phyloP scores from a whole-genome alignment of 2,329 filamentous ascomycete species.

The Fusarium pseudocircinatum region DNA sequence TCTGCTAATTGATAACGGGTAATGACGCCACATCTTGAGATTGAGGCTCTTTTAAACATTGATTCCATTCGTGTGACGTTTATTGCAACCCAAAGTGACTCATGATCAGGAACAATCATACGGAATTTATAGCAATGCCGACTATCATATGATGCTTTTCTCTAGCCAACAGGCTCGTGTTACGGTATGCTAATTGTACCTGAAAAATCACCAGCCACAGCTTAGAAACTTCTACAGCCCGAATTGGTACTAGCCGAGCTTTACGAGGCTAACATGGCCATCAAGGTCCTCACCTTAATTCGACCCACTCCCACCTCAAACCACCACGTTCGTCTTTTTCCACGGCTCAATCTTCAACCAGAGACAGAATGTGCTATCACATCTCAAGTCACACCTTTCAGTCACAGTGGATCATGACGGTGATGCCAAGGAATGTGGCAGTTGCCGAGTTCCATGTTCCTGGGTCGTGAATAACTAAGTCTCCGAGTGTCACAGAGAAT shows the following conservation, averaged over 20 bases:
- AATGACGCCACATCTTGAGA: constrained; percentile 30
- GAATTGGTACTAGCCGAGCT: constrained; percentile 5
- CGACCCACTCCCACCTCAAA: constrained; percentile 38
- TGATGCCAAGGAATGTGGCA: constrained; percentile 28
- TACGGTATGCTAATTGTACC: not conserved
- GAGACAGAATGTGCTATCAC: not conserved
- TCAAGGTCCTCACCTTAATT: constrained; percentile 45
- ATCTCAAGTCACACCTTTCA: not conserved
- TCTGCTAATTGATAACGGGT: not conserved
- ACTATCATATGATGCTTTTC: not conserved
- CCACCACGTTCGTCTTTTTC: not conserved
- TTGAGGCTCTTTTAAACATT: constrained; percentile 7
- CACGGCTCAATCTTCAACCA: not conserved
- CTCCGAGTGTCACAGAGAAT: not conserved
- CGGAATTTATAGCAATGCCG: fast-evolving
- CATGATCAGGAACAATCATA: no score
- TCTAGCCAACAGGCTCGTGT: not conserved
- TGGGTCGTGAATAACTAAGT: constrained; percentile 1
- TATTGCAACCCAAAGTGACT: not conserved
- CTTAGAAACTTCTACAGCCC: not conserved
- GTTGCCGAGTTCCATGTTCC: constrained; percentile 30
- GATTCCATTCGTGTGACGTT: not conserved
- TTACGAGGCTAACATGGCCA: constrained; percentile 33
- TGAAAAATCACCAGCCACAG: constrained; percentile 22
- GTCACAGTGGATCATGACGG: constrained; percentile 10